Evolutionary conservation across 2,329 filamentous ascomycete species (phyloP).

Genomic region (Neofusicoccum laricinum): DNA sequence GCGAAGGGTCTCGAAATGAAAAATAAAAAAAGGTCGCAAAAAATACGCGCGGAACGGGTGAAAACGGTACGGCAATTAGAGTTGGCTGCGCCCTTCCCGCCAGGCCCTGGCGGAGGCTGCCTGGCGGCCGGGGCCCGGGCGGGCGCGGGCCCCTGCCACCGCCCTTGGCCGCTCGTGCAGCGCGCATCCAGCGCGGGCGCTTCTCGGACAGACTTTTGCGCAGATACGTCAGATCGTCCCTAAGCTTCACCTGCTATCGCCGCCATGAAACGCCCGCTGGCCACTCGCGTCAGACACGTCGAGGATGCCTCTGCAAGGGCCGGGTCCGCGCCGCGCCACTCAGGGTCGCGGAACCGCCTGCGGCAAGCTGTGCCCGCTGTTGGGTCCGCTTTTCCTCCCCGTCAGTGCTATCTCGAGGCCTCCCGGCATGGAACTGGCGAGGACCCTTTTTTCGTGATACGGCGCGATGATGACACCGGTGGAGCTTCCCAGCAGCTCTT

Average conservation of each 20-base stretch:
- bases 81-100: not conserved
- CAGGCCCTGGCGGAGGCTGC: slow-evolving; percentile 4
- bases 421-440: not conserved
- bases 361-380: slow-evolving; percentile 13
- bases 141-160: slow-evolving; percentile 1
- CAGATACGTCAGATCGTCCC: slow-evolving; percentile 15
- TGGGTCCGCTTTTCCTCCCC: slow-evolving; percentile 17
- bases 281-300: slow-evolving; percentile 12
- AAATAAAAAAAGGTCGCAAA: not conserved
- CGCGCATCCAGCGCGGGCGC: not conserved
- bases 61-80: slow-evolving; percentile 9
- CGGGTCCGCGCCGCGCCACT: slow-evolving; percentile 10
- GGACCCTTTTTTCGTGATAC: slow-evolving; percentile 17
- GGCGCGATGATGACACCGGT: slow-evolving; percentile 20
- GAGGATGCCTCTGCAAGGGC: slow-evolving; percentile 13
- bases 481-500: slow-evolving; percentile 14
- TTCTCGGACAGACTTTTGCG: slow-evolving; percentile 11
- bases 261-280: slow-evolving; percentile 15
- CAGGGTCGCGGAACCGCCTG: slow-evolving; percentile 14
- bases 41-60: not conserved
- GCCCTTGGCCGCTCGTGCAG: slow-evolving; percentile 10
- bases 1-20: too few species aligned
- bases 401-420: slow-evolving; percentile 14
- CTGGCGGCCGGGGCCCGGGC: not conserved
- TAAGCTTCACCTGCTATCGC: slow-evolving; percentile 16